phyloP scores from a whole-genome alignment of 768 basidiomycete genomes.

The Russula griseocarnosa region DNA sequence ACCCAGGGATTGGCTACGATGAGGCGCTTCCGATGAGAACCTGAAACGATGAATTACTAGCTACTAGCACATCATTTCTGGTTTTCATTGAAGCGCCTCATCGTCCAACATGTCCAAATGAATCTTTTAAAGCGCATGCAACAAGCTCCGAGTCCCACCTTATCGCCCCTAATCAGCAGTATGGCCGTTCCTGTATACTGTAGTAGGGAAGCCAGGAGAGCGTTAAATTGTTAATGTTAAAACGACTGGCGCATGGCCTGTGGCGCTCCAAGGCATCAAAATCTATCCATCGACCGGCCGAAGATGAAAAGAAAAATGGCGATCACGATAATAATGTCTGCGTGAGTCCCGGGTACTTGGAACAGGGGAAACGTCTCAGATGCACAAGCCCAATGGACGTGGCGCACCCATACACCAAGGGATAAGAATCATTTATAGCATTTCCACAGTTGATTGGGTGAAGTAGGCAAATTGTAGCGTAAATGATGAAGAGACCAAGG shows the following conservation, averaged over 20 bases:
- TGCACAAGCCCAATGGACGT: not conserved
- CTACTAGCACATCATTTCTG: not conserved
- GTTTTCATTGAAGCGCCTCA: not conserved
- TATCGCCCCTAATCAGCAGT: not conserved
- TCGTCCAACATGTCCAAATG: not conserved
- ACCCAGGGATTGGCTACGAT: not conserved
- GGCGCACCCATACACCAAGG: not conserved
- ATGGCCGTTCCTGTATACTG: too few relatives aligned
- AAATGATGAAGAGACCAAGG: too few relatives aligned
- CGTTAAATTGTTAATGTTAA: not conserved
- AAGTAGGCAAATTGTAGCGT: too few relatives aligned
- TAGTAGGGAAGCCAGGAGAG: not conserved
- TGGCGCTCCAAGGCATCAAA: not conserved
- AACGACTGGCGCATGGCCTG: not conserved
- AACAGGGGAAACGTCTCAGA: too few relatives aligned
- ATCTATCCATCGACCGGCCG: too few relatives aligned
- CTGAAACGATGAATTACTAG: too few relatives aligned
- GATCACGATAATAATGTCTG: not conserved
- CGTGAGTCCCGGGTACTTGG: not conserved
- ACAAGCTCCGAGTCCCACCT: not conserved
- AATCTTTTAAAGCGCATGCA: not conserved
- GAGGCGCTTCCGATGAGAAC: too few relatives aligned
- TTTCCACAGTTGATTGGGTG: not conserved
- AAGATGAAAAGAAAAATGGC: not conserved
- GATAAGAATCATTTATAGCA: not conserved